A percentile compares a stretch with the other conserved stretches of the same genome.
Conservation (phyloP, 768 basidiomycete species). For the Panellus pusillus region DNA sequence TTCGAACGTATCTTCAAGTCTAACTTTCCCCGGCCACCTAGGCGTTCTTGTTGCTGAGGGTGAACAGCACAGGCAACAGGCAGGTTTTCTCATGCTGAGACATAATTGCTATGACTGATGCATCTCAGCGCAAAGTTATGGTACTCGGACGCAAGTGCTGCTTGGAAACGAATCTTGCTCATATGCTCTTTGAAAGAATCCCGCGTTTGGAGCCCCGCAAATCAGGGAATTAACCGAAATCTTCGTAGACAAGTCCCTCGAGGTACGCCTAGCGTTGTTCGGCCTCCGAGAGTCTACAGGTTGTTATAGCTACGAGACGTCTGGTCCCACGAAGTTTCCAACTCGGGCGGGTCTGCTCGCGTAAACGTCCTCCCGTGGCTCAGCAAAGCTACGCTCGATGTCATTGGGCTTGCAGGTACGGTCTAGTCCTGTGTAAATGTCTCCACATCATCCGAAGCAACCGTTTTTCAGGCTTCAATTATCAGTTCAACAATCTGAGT, state of each 20-base stretch:
- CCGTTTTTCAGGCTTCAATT: conserved; percentile 28
- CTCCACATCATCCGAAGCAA: conserved; percentile 27
- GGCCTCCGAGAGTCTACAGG: background rate
- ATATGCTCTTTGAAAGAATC: conserved; percentile 42
- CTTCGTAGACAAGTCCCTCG: conserved; percentile 54
- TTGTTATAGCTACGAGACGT: conserved; percentile 48
- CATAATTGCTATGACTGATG: background rate
- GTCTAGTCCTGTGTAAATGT: conserved; percentile 31
- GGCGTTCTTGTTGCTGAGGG: conserved; percentile 54
- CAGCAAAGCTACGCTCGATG: conserved; percentile 68
- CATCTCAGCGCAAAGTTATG: conserved; percentile 42
- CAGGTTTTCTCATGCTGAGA: conserved; percentile 15
- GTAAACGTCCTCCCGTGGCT: conserved; percentile 69
- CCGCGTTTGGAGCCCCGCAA: conserved; percentile 63
- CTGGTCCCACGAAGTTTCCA: conserved; percentile 37
- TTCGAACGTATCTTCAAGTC: background rate
- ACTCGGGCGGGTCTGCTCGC: conserved; percentile 27
- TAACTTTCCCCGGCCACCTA: conserved; percentile 19
- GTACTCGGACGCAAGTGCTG: conserved; percentile 21
- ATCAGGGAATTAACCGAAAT: conserved; percentile 57
- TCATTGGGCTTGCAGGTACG: conserved; percentile 69
- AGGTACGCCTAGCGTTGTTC: conserved; percentile 34
- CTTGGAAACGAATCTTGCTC: background rate
- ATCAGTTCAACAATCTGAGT: conserved; percentile 25
- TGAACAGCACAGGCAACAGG: conserved; percentile 48